A percentile compares a stretch with the other conserved stretches of the same genome.
Conservation (phyloP, 2,329 filamentous ascomycete species). For the Claviceps spartinae region DNA sequence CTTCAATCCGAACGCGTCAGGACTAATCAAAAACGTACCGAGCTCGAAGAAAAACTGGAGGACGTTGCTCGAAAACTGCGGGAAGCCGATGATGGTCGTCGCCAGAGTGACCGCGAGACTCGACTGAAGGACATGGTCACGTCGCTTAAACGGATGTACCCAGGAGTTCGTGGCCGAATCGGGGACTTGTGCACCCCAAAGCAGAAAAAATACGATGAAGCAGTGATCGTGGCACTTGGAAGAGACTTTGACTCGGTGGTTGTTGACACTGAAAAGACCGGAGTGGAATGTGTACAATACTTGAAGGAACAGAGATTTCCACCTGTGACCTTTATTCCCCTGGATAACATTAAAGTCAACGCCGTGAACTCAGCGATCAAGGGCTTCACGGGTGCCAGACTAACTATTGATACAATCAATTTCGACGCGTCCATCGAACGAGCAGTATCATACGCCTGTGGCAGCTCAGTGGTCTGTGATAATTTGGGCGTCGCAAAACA, state of each 20-base stretch:
- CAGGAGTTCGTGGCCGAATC: conserved; percentile 79
- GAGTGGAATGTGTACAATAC: conserved; percentile 86
- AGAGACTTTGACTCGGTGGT: conserved; percentile 89
- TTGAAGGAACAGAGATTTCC: conserved; percentile 79
- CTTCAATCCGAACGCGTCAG: conserved; percentile 73
- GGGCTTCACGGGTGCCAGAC: conserved; percentile 68
- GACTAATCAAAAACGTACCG: conserved; percentile 67
- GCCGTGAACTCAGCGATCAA: conserved; percentile 83
- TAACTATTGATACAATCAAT: conserved; percentile 92
- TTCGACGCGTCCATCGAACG: conserved; percentile 81
- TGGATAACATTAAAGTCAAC: conserved; percentile 95
- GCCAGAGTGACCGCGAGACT: conserved; percentile 72
- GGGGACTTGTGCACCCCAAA: conserved; percentile 91
- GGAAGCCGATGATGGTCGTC: conserved; percentile 72
- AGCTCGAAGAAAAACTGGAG: conserved; percentile 83
- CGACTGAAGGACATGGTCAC: conserved; percentile 72
- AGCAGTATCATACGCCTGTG: conserved; percentile 89
- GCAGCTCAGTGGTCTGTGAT: conserved; percentile 90
- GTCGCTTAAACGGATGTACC: conserved; percentile 78
- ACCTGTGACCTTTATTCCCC: conserved; percentile 85
- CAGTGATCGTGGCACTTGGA: conserved; percentile 82
- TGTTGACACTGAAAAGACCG: conserved; percentile 89
- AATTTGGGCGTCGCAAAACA: conserved; percentile 74
- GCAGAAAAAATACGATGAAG: conserved; percentile 91
- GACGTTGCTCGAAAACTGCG: conserved; percentile 68